A percentile compares a stretch with the other conserved stretches of the same genome.
phyloP scores from a whole-genome alignment of 164 flowering plant species.

The Chimonanthus praecox region DNA sequence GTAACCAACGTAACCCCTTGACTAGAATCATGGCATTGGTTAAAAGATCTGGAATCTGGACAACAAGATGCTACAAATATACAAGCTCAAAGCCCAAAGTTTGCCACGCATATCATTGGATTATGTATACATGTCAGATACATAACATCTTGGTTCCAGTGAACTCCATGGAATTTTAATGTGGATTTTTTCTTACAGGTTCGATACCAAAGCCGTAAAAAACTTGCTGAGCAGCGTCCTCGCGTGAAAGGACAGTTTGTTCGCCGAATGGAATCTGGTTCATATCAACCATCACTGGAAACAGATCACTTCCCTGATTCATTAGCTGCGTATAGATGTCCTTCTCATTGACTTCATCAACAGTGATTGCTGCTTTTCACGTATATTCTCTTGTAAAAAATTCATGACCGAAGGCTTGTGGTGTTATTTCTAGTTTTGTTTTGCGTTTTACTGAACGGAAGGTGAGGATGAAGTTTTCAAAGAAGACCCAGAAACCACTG shows the following conservation, averaged over 20 bases:
- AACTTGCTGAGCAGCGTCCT: constrained; percentile 88
- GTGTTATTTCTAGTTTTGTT: neutral
- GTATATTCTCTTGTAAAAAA: neutral
- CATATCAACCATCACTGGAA: constrained; percentile 12
- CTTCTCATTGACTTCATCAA: neutral
- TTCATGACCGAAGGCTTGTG: neutral
- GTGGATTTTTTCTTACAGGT: constrained; percentile 40
- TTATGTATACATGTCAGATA: neutral
- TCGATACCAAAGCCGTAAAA: constrained; percentile 85
- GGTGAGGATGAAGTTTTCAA: neutral
- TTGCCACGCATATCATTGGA: neutral
- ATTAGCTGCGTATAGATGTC: neutral
- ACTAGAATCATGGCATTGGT: neutral
- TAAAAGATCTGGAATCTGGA: too few species aligned
- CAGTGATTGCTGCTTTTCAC: neutral
- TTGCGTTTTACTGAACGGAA: neutral
- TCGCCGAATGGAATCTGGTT: constrained; percentile 43
- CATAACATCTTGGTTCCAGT: neutral
- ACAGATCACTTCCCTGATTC: neutral
- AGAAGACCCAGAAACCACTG: neutral
- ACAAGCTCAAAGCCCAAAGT: neutral
- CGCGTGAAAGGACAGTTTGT: constrained; percentile 91
- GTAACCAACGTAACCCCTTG: neutral
- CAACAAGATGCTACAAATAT: neutral
- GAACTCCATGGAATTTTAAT: too few species aligned